Conservation (phyloP, 352 stramenopile genomes). For the Globisporangium uncinulatum region DNA sequence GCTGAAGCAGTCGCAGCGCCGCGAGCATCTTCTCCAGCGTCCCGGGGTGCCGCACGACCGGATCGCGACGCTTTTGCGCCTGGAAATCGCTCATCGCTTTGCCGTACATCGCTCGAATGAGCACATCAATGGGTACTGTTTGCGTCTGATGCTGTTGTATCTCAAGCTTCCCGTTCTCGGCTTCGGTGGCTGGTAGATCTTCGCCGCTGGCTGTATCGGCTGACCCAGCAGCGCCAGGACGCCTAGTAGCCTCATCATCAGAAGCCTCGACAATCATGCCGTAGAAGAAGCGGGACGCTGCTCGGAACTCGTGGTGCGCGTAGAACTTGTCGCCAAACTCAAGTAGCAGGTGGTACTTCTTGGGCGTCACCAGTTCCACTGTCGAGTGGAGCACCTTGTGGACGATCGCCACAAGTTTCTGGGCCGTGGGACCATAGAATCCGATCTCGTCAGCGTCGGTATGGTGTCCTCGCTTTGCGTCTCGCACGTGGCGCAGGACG, state of each 20-base stretch:
- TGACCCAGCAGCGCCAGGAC: not conserved
- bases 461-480: slow-evolving; percentile 11
- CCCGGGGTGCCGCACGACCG: slow-evolving; percentile 33
- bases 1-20: slow-evolving; percentile 27
- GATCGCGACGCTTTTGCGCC: slow-evolving; percentile 25
- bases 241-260: not conserved
- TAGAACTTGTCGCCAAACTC: slow-evolving; percentile 46
- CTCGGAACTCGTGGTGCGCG: slow-evolving; percentile 32
- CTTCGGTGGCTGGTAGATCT: not conserved
- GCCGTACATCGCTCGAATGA: slow-evolving; percentile 39
- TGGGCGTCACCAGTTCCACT: slow-evolving; percentile 22
- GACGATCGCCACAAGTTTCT: slow-evolving; percentile 35
- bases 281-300: slow-evolving; percentile 52
- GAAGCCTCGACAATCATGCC: slow-evolving; percentile 17
- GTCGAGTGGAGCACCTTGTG: slow-evolving; percentile 24
- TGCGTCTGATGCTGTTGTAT: not conserved
- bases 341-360: slow-evolving; percentile 41
- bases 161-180: too few relatives aligned
- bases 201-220: not conserved
- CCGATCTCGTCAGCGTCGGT: slow-evolving; percentile 22
- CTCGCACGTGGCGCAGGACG: slow-evolving; percentile 28
- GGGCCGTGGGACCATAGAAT: slow-evolving; percentile 33
- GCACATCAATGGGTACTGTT: slow-evolving; percentile 15
- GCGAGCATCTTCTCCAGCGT: slow-evolving; percentile 44
- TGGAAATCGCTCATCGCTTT: slow-evolving; percentile 38